Percentiles rank a stretch among this genome's conserved stretches.
Evolutionary conservation across 169 alveolate species (phyloP).

Genomic region (Plasmodium gonderi): DNA sequence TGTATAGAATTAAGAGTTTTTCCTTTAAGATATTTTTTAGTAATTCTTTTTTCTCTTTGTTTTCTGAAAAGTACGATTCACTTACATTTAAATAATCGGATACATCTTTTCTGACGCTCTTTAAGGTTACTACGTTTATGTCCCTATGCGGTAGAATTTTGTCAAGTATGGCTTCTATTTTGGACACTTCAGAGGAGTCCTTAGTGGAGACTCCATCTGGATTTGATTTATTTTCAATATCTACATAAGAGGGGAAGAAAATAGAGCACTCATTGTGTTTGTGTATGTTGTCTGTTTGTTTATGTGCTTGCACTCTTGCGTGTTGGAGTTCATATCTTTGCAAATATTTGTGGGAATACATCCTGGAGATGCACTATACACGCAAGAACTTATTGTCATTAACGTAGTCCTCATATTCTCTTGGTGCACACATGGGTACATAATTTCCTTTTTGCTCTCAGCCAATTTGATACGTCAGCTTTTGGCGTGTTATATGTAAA

Average conservation of each 20-base stretch:
- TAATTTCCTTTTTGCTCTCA: neutral
- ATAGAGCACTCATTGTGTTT: too few relatives aligned
- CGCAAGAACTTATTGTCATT: too few relatives aligned
- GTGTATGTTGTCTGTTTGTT: too few relatives aligned
- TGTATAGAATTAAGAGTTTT: constrained; percentile 36
- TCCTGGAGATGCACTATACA: too few relatives aligned
- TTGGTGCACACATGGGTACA: neutral
- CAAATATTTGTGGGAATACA: too few relatives aligned
- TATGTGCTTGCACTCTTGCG: too few relatives aligned
- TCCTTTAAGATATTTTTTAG: constrained; percentile 62
- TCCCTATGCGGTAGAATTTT: constrained; percentile 61
- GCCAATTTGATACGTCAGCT: neutral
- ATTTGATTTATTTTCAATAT: neutral
- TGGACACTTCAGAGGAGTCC: neutral
- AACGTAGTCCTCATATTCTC: too few relatives aligned
- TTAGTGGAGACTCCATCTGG: neutral
- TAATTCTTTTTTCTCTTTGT: constrained; percentile 54
- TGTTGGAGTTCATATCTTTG: too few relatives aligned
- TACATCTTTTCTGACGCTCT: constrained; percentile 70
- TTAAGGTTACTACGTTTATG: constrained; percentile 46
- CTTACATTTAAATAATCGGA: constrained; percentile 57
- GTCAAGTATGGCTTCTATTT: constrained; percentile 59
- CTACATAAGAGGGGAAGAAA: neutral
- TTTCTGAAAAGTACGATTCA: constrained; percentile 61
- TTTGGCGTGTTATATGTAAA: neutral